A percentile compares a stretch with the other conserved stretches of the same genome.
Evolutionary conservation across 139 green algal genomes (phyloP).

Genomic region (Dunaliella sp.): DNA sequence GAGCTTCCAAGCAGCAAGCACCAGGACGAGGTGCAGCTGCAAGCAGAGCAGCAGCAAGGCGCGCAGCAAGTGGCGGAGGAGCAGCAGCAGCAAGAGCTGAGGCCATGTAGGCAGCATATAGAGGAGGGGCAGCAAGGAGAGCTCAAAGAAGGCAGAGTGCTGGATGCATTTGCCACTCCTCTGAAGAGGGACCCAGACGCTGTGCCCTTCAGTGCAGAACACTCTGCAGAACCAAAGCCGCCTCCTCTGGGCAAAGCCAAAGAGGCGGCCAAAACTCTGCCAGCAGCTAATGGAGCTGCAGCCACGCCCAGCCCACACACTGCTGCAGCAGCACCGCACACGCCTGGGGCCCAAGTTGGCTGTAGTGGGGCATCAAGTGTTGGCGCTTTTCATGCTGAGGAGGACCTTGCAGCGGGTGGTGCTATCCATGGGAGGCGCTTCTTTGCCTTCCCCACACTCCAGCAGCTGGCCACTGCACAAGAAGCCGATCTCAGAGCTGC

Average conservation of each 20-base stretch:
- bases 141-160: no score
- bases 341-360: no score
- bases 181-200: not conserved
- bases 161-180: not conserved
- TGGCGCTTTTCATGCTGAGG: no score
- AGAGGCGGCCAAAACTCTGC: no score
- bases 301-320: no score
- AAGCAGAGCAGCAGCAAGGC: not conserved
- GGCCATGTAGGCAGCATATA: not conserved
- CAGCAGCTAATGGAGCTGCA: no score
- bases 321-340: no score
- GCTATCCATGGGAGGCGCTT: not conserved
- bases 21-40: not conserved
- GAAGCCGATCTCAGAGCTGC: constrained; percentile 76
- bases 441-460: constrained; percentile 82
- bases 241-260: no score
- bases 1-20: not conserved
- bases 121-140: not conserved
- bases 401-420: no score
- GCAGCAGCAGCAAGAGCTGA: not conserved
- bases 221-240: no score
- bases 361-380: no score
- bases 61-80: not conserved
- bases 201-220: no score
- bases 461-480: constrained; percentile 72